These are phyloP conservation scores for Naematelia encephala DNA, from an alignment of 768 basidiomycete species.

Conservation along the genomic window DNA sequence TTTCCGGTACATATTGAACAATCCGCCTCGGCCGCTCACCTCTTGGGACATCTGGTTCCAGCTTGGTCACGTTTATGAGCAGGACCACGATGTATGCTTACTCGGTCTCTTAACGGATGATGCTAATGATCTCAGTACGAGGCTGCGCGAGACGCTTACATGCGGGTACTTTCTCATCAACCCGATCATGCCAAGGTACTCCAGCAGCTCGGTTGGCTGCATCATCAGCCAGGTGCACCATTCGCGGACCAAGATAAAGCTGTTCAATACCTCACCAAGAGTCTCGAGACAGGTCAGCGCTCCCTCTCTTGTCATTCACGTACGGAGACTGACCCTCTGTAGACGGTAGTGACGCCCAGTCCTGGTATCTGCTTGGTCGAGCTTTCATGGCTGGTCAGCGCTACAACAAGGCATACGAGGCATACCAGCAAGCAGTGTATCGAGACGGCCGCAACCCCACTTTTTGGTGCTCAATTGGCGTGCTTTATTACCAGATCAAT, in stretches of 20 bases:
- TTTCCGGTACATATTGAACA: conserved; percentile 93
- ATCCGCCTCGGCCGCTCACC: conserved; percentile 90
- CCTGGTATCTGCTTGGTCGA: conserved; percentile 97
- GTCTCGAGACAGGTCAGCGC: conserved; percentile 87
- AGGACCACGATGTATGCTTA: conserved; percentile 81
- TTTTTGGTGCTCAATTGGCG: conserved; percentile 99
- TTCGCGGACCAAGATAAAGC: conserved; percentile 96
- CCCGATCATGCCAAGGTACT: conserved; percentile 94
- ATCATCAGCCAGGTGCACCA: conserved; percentile 88
- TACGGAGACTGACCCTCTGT: too few relatives aligned
- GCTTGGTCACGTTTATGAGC: conserved; percentile 97
- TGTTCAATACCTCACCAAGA: conserved; percentile 88
- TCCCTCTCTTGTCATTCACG: neutral
- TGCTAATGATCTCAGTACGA: conserved; percentile 60
- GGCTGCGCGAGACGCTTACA: conserved; percentile 90
- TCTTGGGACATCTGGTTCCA: conserved; percentile 99
- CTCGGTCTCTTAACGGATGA: neutral
- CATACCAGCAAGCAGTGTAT: conserved; percentile 98
- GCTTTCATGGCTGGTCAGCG: conserved; percentile 98
- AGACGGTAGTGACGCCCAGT: conserved; percentile 95
- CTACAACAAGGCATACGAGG: conserved; percentile 99
- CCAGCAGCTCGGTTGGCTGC: conserved; percentile 96
- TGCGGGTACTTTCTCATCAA: conserved; percentile 88
- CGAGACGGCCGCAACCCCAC: conserved; percentile 98
- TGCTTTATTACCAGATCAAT: conserved; percentile 99